Evolutionary conservation across 192 early-diverging fungal genomes (phyloP), one percentile per base, ranked within the genome.

Genomic region (Linnemannia elongata): DNA sequence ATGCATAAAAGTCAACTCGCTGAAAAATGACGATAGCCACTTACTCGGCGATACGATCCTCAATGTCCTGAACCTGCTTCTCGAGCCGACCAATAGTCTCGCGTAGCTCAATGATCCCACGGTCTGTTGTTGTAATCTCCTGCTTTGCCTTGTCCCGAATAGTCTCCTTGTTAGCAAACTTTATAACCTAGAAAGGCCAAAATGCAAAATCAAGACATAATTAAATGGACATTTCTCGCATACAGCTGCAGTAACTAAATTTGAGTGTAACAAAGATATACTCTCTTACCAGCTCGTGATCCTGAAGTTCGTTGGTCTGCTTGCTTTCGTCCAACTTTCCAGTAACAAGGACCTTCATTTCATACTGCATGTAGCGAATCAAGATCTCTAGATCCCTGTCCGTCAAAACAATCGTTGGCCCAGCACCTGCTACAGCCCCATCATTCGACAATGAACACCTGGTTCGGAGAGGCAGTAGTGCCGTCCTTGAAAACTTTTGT

Each of bases 31-130:
- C 41, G 30, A 8, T 6, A 22, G 30, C 8, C 55, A 83, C 86
- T 78, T 89, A 94, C 94, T 91, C 83, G 71, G 81, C 74, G 6
- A 93, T 91, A 33, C 91, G 87, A 6, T 41, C 57, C 69, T 95
- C 94, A n/a, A 95, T 74, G n/a, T 92, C 85, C 63, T 90, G 80
- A 38, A 95, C 87, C 81, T 95, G 95, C 18, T 55, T 63, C 44
- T 90, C 85, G 1, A 95, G 88, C 35, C 87, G 81, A n/a, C 80
- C 57, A 35, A 85, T 86, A 0, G 94, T 94, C 45, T 86, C 83
- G 60, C 90, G 91, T 8, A 95, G 85, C 41, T 81, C 87, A 30
- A 94, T 77, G 35, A 95, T 90, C 4, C 93, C 93, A 42, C 90
- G 85, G 76, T 95, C 95, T 5, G 88, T 84, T 24, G 82, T 76